A percentile compares a stretch with the other conserved stretches of the same genome.
Evolutionary conservation across 2,329 filamentous ascomycete species (phyloP).

Genomic region (Ophiostoma piceae): DNA sequence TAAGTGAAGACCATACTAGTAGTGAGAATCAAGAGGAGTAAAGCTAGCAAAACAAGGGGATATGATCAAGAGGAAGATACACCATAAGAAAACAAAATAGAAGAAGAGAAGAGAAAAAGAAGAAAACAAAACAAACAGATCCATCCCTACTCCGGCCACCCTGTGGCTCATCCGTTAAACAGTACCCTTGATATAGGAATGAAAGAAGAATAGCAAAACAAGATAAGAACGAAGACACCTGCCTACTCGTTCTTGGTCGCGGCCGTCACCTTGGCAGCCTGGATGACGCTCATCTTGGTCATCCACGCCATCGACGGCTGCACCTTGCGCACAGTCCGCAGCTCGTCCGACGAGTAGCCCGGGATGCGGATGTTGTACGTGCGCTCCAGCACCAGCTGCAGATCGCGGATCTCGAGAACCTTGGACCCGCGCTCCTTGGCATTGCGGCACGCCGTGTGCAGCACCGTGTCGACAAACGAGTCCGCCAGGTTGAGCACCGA

Average conservation of each 20-base stretch:
- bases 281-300: conserved; percentile 93
- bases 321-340: conserved; percentile 89
- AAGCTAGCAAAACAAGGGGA: background rate
- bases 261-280: conserved; percentile 79
- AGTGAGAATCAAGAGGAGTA: conserved; percentile 6
- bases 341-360: conserved; percentile 88
- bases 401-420: conserved; percentile 80
- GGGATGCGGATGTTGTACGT: conserved; percentile 90
- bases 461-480: conserved; percentile 88
- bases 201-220: background rate
- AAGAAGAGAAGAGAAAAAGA: background rate
- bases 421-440: conserved; percentile 90
- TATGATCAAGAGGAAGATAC: background rate
- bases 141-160: conserved; percentile 3
- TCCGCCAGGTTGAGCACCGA: conserved; percentile 85
- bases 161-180: background rate
- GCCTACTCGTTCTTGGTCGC: conserved; percentile 39
- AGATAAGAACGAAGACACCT: too few species aligned
- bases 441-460: conserved; percentile 80
- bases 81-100: too few species aligned
- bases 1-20: background rate
- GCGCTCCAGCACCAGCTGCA: conserved; percentile 76
- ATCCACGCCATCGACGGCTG: conserved; percentile 86
- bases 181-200: background rate
- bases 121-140: background rate